These are phyloP conservation scores for Cymodocea nodosa DNA, from an alignment of 116 monocot species.

Conservation along the genomic window DNA sequence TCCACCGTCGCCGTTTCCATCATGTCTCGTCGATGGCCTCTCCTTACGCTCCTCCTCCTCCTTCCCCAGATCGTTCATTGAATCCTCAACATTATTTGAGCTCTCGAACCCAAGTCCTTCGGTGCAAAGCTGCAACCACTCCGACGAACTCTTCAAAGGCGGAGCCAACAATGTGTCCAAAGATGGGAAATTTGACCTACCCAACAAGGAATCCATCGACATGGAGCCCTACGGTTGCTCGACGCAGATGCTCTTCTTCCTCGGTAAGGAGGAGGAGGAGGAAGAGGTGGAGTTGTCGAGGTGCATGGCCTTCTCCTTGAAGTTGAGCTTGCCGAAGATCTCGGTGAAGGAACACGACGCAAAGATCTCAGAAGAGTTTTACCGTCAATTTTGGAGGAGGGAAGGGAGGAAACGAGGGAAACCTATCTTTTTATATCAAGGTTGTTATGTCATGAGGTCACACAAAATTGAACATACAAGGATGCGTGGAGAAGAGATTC, in stretches of 20 bases:
- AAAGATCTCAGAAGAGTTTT: too few relatives aligned
- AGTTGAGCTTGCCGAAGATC: constrained; percentile 21
- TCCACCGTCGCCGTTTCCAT: constrained; percentile 66
- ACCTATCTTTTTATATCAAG: too few relatives aligned
- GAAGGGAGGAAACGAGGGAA: too few relatives aligned
- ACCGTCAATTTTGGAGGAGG: too few relatives aligned
- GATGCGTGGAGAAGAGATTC: too few relatives aligned
- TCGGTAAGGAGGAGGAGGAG: neutral
- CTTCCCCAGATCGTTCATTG: neutral
- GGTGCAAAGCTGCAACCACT: constrained; percentile 62
- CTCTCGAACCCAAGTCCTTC: constrained; percentile 86
- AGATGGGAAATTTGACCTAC: neutral
- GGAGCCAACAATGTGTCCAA: neutral
- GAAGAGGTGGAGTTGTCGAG: neutral
- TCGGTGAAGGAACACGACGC: constrained; percentile 7
- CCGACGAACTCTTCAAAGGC: neutral
- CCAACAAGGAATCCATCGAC: constrained; percentile 1
- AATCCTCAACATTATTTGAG: constrained; percentile 28
- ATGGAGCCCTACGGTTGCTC: neutral
- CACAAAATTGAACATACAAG: too few relatives aligned
- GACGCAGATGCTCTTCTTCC: neutral
- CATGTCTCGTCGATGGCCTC: neutral
- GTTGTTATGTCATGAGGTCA: too few relatives aligned
- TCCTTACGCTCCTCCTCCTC: neutral
- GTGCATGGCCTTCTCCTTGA: constrained; percentile 9